Base-by-base conservation (phyloP, 495 filamentous ascomycete genomes). In the Aspergillus sclerotioniger region DNA sequence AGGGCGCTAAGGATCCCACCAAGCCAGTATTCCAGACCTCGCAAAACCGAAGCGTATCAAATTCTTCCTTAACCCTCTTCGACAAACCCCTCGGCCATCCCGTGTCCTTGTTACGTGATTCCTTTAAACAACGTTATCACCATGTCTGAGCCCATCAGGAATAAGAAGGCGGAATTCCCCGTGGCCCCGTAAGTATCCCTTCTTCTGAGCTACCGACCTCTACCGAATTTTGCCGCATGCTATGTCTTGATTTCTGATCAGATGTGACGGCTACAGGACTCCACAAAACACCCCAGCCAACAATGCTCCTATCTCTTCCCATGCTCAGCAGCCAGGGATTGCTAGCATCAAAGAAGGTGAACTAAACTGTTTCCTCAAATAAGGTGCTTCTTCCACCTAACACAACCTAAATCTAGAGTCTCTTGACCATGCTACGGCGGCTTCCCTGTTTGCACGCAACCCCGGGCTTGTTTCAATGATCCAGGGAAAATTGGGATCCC, bases 261-360 rank as follows among this genome's bases (percentile, higher is more conserved):
- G 60, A 57, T 62, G 46, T 58, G 53, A 54, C 62, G 50, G 54
- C 53, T 47, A 63, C 68, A 95, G 90, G 63, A 98, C 93, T 65
- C 93, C 93, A 66, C 93, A 97, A 79, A 96, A 97, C 76, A 96
- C 92, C 17, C 93, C 95, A 62, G 87, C 90, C 39, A 91, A 84
- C 71, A 91, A 91, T 80, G 95, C 95, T 60, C 95, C 95, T 45
- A 99, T 99, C 73, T 95, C 91, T 16, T 98, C 95, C 53, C 93
- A 95, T 76, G 94, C 94, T 60, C 91, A 96, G 78, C 90, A 96
- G 77, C 95, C 95, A 57, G 89, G 89, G 51, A 87, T 99, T 62
- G 81, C 90, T 60, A 98, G 91, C 76, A 97, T 99, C 80, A 90
- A 92, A 76, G 95, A 99, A 86, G 94, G 94, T 97, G 74, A 67